Percentiles rank a stretch among this genome's conserved stretches.
Evolutionary conservation across 805 yeast species (phyloP).

Genomic region (Torulaspora microellipsoides): DNA sequence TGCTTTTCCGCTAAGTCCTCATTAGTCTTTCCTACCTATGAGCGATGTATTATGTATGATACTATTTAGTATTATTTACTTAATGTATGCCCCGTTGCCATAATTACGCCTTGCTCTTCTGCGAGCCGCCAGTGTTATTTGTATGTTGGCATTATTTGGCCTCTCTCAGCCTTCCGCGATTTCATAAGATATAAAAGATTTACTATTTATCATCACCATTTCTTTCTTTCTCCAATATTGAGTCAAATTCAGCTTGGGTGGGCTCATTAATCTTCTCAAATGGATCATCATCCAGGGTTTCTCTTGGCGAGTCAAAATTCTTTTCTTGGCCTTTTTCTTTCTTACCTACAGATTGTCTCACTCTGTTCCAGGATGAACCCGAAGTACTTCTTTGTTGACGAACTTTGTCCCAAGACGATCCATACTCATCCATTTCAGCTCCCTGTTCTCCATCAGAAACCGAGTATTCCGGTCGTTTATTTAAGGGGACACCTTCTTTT

Average conservation of each 20-base stretch:
- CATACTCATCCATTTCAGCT: background rate
- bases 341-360: slow-evolving; percentile 19
- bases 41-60: too few species aligned
- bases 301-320: background rate
- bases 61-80: too few species aligned
- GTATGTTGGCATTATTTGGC: too few species aligned
- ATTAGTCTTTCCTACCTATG: too few species aligned
- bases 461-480: background rate
- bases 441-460: background rate
- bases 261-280: slow-evolving; percentile 7
- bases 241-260: slow-evolving; percentile 19
- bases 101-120: too few species aligned
- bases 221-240: slow-evolving; percentile 17
- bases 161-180: too few species aligned
- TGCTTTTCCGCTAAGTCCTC: too few species aligned
- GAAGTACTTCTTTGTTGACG: slow-evolving; percentile 29
- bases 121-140: too few species aligned
- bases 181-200: background rate
- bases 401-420: slow-evolving; percentile 39
- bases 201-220: slow-evolving; percentile 7
- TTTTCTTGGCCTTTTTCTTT: background rate
- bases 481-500: slow-evolving; percentile 16
- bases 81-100: too few species aligned
- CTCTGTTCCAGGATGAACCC: slow-evolving; percentile 31
- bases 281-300: slow-evolving; percentile 8